phyloP scores from a whole-genome alignment of 345 rosid species.

The Arabidopsis arenosa region DNA sequence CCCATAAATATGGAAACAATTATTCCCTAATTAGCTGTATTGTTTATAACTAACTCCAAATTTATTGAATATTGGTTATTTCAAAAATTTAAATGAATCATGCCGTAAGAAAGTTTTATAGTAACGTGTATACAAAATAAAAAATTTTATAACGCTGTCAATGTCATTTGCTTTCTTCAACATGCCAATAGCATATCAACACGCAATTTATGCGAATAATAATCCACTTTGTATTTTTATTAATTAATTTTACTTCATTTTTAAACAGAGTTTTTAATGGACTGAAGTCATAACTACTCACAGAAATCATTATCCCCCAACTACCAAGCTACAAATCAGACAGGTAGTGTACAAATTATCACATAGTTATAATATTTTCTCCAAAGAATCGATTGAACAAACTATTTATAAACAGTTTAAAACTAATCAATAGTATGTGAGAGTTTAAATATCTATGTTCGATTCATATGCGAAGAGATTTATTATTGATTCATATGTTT shows the following conservation, averaged over 20 bases:
- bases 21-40: slow-evolving; percentile 15
- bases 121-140: slow-evolving; percentile 30
- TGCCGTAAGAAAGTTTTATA: slow-evolving; percentile 9
- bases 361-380: background rate
- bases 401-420: background rate
- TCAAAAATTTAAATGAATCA: slow-evolving; percentile 7
- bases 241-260: background rate
- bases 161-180: slow-evolving; percentile 15
- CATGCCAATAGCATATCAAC: slow-evolving; percentile 4
- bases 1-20: background rate
- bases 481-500: background rate
- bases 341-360: background rate
- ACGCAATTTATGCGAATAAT: slow-evolving; percentile 35
- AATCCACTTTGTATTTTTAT: slow-evolving; percentile 17
- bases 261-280: background rate
- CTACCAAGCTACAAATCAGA: slow-evolving; percentile 9
- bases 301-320: slow-evolving; percentile 24
- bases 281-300: slow-evolving; percentile 21
- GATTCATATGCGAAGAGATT: background rate
- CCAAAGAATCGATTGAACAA: background rate
- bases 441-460: background rate
- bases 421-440: background rate
- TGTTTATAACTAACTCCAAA: background rate
- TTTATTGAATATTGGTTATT: slow-evolving; percentile 1
- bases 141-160: slow-evolving; percentile 3